Evolutionary conservation across 192 early-diverging fungal genomes (phyloP).

Genomic region (Dissophora globulifera): DNA sequence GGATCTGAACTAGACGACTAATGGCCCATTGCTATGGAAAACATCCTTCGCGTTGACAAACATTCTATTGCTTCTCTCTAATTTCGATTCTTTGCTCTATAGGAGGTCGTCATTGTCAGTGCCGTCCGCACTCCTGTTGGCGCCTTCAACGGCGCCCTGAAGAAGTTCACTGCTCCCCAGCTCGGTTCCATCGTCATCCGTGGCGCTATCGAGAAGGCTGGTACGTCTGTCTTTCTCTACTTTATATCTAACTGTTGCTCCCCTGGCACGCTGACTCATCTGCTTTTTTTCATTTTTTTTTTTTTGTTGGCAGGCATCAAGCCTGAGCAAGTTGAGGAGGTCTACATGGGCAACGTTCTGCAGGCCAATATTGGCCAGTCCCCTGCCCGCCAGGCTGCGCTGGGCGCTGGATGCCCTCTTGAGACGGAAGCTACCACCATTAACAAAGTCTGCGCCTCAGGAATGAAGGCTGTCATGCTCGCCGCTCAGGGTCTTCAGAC

Average conservation of each 20-base stretch:
- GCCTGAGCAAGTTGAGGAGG: slow-evolving; percentile 88
- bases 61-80: no score
- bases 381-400: slow-evolving; percentile 90
- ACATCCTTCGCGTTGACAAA: no score
- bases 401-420: slow-evolving; percentile 83
- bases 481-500: slow-evolving; percentile 86
- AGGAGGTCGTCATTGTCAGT: slow-evolving; percentile 70
- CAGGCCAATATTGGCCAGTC: slow-evolving; percentile 91
- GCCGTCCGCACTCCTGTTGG: slow-evolving; percentile 95
- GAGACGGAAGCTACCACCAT: slow-evolving; percentile 95
- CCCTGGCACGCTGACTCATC: no score
- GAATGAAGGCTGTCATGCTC: slow-evolving; percentile 96
- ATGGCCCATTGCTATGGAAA: no score
- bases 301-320: slow-evolving; percentile 64
- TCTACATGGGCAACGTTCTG: slow-evolving; percentile 96
- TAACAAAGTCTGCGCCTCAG: slow-evolving; percentile 99
- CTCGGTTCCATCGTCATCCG: slow-evolving; percentile 88
- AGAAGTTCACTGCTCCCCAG: slow-evolving; percentile 83
- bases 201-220: slow-evolving; percentile 85
- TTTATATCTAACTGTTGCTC: no score
- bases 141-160: slow-evolving; percentile 88
- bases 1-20: no score
- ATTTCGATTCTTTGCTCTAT: slow-evolving; percentile 8
- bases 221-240: slow-evolving; percentile 54
- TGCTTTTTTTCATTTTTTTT: background rate